Evolutionary conservation across 495 filamentous ascomycete species (phyloP).

Genomic region (Neurospora sp.): DNA sequence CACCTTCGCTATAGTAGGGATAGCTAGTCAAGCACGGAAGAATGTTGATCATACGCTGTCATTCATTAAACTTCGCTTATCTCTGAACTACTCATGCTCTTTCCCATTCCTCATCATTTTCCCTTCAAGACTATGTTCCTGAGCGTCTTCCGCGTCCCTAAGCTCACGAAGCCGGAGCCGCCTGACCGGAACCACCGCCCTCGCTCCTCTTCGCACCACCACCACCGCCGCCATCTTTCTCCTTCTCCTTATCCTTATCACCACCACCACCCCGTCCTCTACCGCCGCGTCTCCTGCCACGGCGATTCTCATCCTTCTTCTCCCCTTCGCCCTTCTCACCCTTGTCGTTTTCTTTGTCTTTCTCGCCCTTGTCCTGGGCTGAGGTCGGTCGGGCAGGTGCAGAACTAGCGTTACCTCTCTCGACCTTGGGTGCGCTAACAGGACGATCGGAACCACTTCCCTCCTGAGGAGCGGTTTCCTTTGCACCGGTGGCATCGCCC

Average conservation of each 20-base stretch:
- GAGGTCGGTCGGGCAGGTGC: background rate
- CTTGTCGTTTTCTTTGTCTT: background rate
- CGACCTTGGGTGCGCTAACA: background rate
- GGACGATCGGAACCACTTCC: background rate
- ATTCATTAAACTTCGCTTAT: background rate
- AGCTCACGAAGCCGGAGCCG: background rate
- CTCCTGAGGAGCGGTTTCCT: background rate
- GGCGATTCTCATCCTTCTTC: constrained; percentile 7
- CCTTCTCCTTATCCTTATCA: constrained; percentile 6
- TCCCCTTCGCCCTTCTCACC: background rate
- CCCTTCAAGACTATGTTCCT: background rate
- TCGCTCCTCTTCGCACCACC: constrained; percentile 1
- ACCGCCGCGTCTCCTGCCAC: constrained; percentile 13
- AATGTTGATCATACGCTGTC: background rate
- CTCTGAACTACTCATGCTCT: background rate
- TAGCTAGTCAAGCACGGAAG: background rate
- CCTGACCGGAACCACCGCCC: background rate
- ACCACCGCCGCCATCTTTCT: constrained; percentile 4
- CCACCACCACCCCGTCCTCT: constrained; percentile 6
- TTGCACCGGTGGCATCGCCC: background rate
- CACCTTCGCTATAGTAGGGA: background rate
- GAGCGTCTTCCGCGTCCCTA: background rate
- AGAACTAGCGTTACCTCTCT: background rate
- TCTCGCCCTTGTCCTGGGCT: background rate
- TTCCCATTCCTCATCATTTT: background rate